phyloP scores from a whole-genome alignment of 2,329 filamentous ascomycete genomes.

The Tolypocladium ovalisporum region DNA sequence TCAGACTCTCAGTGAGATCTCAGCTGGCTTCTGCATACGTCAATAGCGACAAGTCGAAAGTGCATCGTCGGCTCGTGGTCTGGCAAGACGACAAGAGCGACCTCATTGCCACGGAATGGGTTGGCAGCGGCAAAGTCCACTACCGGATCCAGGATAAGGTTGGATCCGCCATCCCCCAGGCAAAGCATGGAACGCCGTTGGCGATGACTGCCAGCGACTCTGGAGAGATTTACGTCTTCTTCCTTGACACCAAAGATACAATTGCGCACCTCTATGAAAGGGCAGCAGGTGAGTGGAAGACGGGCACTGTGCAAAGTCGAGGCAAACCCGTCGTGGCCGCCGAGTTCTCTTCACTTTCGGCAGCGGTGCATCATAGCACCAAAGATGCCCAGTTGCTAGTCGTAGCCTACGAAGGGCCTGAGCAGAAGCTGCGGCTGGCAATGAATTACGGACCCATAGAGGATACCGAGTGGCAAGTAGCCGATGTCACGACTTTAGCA shows the following conservation, averaged over 20 bases:
- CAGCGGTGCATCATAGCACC: slow-evolving; percentile 8
- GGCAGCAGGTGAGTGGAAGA: slow-evolving; percentile 7
- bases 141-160: slow-evolving; percentile 7
- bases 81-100: slow-evolving; percentile 11
- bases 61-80: slow-evolving; percentile 7
- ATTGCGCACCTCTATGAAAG: slow-evolving; percentile 7
- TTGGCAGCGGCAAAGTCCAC: background rate
- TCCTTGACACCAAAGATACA: slow-evolving; percentile 6
- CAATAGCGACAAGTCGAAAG: background rate
- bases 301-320: slow-evolving; percentile 1
- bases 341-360: slow-evolving; percentile 7
- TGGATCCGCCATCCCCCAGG: background rate
- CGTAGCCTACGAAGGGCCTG: slow-evolving; percentile 7
- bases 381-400: slow-evolving; percentile 4
- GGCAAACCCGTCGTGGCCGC: slow-evolving; percentile 1
- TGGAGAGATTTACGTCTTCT: slow-evolving; percentile 11
- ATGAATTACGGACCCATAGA: slow-evolving; percentile 6
- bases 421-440: slow-evolving; percentile 8
- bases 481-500: slow-evolving; percentile 5
- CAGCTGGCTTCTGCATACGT: slow-evolving; percentile 7
- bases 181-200: slow-evolving; percentile 10
- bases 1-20: slow-evolving; percentile 6
- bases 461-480: slow-evolving; percentile 3
- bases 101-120: slow-evolving; percentile 8
- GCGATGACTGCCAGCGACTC: slow-evolving; percentile 7